Conservation (phyloP, 495 filamentous ascomycete genomes). For the Hypoxylon trugodes region DNA sequence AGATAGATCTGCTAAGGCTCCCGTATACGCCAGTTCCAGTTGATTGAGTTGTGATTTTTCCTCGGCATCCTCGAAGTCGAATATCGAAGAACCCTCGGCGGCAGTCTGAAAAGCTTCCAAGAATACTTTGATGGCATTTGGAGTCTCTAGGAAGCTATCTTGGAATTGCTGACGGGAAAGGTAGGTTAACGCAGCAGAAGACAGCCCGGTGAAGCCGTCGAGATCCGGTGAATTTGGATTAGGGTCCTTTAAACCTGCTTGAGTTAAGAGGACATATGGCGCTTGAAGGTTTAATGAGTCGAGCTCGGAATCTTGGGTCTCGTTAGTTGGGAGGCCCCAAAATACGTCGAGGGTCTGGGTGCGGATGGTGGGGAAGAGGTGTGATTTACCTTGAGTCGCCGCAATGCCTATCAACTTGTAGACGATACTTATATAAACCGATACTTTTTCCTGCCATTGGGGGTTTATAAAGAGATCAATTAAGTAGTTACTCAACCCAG, state of each 20-base stretch:
- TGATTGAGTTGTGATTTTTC: conserved; percentile 62
- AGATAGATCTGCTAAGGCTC: conserved; percentile 70
- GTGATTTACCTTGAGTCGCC: conserved; percentile 49
- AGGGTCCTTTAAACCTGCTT: conserved; percentile 32
- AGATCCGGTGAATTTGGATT: conserved; percentile 35
- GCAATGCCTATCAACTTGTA: conserved; percentile 62
- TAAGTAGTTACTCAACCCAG: conserved; percentile 50
- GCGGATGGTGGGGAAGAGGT: no score
- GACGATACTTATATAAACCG: conserved; percentile 48
- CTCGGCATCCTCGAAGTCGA: conserved; percentile 49
- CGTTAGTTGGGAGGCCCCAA: conserved; percentile 19
- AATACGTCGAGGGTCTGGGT: no score
- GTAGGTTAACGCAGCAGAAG: conserved; percentile 50
- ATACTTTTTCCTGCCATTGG: conserved; percentile 34
- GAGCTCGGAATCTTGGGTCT: conserved; percentile 46
- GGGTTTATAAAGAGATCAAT: conserved; percentile 51
- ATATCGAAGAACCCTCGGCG: conserved; percentile 37
- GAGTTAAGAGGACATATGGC: conserved; percentile 44
- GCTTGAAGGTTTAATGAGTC: conserved; percentile 46
- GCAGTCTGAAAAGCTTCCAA: conserved; percentile 46
- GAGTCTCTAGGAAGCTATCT: conserved; percentile 50
- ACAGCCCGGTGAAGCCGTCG: conserved; percentile 49
- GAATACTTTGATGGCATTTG: conserved; percentile 43
- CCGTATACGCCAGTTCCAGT: conserved; percentile 63
- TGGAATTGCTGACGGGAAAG: conserved; percentile 56